Percentiles rank a stretch among this genome's conserved stretches.
phyloP scores from a whole-genome alignment of 192 early-diverging fungal species.

The Backusella australiensis region DNA sequence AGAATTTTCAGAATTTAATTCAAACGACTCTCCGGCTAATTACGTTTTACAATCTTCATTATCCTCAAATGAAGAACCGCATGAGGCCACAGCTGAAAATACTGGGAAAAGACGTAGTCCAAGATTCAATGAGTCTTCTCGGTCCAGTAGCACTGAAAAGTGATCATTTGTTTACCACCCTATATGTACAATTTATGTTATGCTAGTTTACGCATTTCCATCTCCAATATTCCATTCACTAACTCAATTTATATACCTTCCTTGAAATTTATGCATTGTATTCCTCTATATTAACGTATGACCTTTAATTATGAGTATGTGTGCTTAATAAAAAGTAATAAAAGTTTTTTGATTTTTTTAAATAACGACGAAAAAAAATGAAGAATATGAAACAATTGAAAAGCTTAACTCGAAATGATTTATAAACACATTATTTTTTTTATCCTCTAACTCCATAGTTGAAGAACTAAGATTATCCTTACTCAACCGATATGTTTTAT shows the following conservation, averaged over 20 bases:
- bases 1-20: neutral
- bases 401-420: too few species aligned
- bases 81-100: neutral
- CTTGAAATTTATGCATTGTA: neutral
- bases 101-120: neutral
- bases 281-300: neutral
- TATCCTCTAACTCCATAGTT: too few species aligned
- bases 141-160: neutral
- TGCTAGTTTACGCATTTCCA: neutral
- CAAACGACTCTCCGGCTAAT: neutral
- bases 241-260: neutral
- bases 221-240: neutral
- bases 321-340: neutral
- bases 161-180: neutral
- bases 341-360: neutral
- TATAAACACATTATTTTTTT: too few species aligned
- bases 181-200: neutral
- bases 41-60: neutral
- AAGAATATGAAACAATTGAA: too few species aligned
- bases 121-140: neutral
- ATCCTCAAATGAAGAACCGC: neutral
- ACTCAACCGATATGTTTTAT: too few species aligned
- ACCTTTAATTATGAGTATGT: neutral
- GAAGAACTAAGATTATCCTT: too few species aligned
- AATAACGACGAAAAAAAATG: too few species aligned